Evolutionary conservation across 106 monocot genomes (phyloP), one percentile per base, ranked within the genome.

Genomic region (Hemerocallis citrina): DNA sequence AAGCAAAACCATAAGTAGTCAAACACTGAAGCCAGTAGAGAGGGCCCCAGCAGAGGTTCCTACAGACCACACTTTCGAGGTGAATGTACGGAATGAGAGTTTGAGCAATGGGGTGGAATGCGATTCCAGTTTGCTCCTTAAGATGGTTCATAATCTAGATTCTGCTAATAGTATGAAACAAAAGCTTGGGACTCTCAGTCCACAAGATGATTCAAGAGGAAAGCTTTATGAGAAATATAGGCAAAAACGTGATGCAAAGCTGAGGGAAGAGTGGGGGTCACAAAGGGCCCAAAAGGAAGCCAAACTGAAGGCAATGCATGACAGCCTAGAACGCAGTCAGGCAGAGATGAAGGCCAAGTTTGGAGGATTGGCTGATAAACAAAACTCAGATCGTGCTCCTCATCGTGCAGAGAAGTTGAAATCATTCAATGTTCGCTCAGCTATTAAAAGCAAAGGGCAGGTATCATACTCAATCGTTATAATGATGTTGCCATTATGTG

Each of bases 251-350:
- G 84, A 96, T 55, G 87, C 67, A 25, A 96, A 90, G 50, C 72
- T 96, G 14, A 78, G 68, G 63, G 81, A 84, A 69, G 86, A 81
- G 34, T 84, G 75, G 68, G 68, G 70, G 36, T 72, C 72, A 13
- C 83, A 85, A 48, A 66, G 79, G 40, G 64, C 56, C 35, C 75
- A 81, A 42, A 88, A 96, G 74, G 92, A 85, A 62, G 84, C 85
- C 36, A 74, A 71, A 47, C 61, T 94, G 72, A 94, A 89, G 68
- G 79, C 75, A 55, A 83, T 94, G 94, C 83, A 75, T 41, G 89
- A 94, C 43, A 89, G 68, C 50, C 65, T 93, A 34, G 89, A 85
- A 25, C 73, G 59, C 34, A 89, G 77, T 52, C 74, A 71, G 54
- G 74, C 80, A 38, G 86, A 90, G 72, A 78, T 95, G 95, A 76